These are phyloP conservation scores for Candida chauliodis DNA, from an alignment of 805 yeast genomes.

Conservation along the genomic window DNA sequence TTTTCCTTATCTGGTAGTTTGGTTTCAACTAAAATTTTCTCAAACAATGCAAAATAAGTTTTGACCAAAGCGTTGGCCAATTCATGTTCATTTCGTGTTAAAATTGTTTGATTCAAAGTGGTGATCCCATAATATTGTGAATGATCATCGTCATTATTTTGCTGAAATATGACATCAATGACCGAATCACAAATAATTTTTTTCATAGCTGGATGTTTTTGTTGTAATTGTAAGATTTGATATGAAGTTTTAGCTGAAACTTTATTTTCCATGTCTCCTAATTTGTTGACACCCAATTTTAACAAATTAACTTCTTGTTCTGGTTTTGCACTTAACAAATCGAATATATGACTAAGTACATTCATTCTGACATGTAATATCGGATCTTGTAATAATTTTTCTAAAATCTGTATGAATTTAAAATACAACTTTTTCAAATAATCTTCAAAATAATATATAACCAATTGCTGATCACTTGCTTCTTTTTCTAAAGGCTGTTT, in stretches of 20 bases:
- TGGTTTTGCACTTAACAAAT: conserved; percentile 78
- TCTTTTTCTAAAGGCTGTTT: conserved; percentile 58
- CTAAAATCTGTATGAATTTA: conserved; percentile 71
- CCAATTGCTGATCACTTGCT: conserved; percentile 47
- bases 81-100: conserved; percentile 71
- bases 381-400: conserved; percentile 83
- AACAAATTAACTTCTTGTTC: conserved; percentile 94
- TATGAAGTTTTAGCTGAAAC: conserved; percentile 87
- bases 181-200: conserved; percentile 72
- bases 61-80: conserved; percentile 80
- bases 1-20: conserved; percentile 45
- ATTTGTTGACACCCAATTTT: conserved; percentile 84
- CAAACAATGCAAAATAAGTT: conserved; percentile 84
- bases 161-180: conserved; percentile 73
- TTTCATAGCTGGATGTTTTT: conserved; percentile 96
- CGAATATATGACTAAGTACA: conserved; percentile 73
- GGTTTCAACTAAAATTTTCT: conserved; percentile 70
- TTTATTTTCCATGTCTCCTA: conserved; percentile 89
- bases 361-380: conserved; percentile 83
- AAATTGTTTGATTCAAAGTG: conserved; percentile 88
- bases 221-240: conserved; percentile 73
- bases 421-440: conserved; percentile 75
- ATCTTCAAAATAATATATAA: conserved; percentile 84
- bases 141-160: conserved; percentile 72
- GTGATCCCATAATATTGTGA: conserved; percentile 84